Base-by-base conservation (phyloP, 148 eudicot genomes). In the Cornus florida region DNA sequence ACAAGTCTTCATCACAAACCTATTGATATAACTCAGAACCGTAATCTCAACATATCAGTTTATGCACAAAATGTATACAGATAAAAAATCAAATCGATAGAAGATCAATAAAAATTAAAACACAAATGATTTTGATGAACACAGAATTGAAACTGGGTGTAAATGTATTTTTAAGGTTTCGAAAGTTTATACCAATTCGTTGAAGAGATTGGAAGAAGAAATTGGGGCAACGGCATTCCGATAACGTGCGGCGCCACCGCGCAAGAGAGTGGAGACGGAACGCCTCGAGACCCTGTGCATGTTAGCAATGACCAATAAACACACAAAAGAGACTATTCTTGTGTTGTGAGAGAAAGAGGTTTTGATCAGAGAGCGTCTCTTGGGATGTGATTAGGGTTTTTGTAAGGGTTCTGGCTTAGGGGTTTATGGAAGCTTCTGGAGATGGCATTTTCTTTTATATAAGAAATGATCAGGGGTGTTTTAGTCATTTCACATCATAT, bases 281-380 rank as follows among this genome's bases (percentile, higher is more conserved):
- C 92, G 89, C 69, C 89, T 84, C 22, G 93, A 85, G 7, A 92
- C 73, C 79, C 91, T 86, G 79, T 92, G 89, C 97, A 94, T 94
- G 67, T 70, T 82, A 20, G 72, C 69, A 41, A 38, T 2, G 9
- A 59, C 23, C 0, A 3, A 12, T 22, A 16, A 31, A 5, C 24
- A n/a, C 66, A 0, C 46, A 35, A 65, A 65, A 5, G 73, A 43
- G 48, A 43, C 9, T 35, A 35, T 35, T 35, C 4, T 43, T 43
- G 48, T 43, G 28, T 28, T 43, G 48, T 43, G 48, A 1, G 48
- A 43, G 48, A 43, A 8, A 43, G 10, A 7, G 4, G 2, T 43
- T 43, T 43, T 4, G 38, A 35, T 35, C 38, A 35, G 38, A 35
- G 38, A 35, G 38, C 0, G 38, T 35, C 38, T 35, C 4, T 35